Evolutionary conservation across 2,329 filamentous ascomycete species (phyloP).

Genomic region (Fusarium anthophilum): DNA sequence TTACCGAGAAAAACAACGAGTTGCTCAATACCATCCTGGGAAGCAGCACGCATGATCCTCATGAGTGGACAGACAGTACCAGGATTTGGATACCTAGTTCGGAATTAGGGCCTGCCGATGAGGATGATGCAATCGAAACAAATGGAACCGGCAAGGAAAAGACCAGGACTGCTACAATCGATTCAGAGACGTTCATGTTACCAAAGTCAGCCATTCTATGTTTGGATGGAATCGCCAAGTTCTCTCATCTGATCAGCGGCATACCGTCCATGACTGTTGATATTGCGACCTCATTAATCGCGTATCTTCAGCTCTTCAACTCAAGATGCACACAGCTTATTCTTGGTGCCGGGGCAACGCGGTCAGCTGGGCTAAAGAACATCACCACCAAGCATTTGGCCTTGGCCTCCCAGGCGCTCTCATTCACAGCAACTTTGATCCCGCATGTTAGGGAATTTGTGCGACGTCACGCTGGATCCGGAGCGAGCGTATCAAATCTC

Average conservation of each 20-base stretch:
- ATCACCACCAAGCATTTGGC: constrained; percentile 97
- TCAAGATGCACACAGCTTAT: constrained; percentile 96
- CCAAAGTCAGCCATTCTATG: constrained; percentile 85
- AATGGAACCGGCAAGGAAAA: constrained; percentile 69
- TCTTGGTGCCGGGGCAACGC: constrained; percentile 89
- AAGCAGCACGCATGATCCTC: constrained; percentile 75
- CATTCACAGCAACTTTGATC: constrained; percentile 86
- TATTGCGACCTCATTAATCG: constrained; percentile 79
- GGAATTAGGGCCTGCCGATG: constrained; percentile 49
- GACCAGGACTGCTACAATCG: constrained; percentile 77
- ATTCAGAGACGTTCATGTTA: constrained; percentile 85
- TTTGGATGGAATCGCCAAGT: constrained; percentile 81
- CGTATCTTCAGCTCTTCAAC: constrained; percentile 93
- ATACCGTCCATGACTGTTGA: constrained; percentile 92
- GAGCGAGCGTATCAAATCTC: constrained; percentile 63
- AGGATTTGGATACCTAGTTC: constrained; percentile 65
- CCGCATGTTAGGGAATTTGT: constrained; percentile 93
- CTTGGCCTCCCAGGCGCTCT: constrained; percentile 86
- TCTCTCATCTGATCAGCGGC: constrained; percentile 82
- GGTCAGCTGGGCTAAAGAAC: constrained; percentile 89
- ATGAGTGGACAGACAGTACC: constrained; percentile 70
- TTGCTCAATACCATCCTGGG: constrained; percentile 73
- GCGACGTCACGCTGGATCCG: constrained; percentile 73
- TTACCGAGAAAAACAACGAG: constrained; percentile 68
- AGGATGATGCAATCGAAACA: constrained; percentile 51